A percentile compares a stretch with the other conserved stretches of the same genome.
phyloP scores from a whole-genome alignment of 2,329 filamentous ascomycete genomes.

The Colletotrichum chlorophyti region DNA sequence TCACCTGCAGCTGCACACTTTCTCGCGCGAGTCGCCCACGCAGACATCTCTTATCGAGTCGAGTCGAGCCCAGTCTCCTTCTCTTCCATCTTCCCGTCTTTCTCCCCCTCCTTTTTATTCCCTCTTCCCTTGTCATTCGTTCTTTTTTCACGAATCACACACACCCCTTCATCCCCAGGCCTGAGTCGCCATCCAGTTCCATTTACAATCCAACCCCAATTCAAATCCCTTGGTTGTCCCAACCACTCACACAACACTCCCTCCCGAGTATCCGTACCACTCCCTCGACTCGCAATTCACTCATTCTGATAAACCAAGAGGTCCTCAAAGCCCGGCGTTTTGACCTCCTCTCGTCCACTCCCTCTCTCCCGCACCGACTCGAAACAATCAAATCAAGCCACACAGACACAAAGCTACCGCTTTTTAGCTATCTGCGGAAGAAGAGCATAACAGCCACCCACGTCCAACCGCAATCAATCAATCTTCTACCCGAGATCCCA shows the following conservation, averaged over 20 bases:
- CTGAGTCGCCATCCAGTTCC: background rate
- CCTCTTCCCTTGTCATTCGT: background rate
- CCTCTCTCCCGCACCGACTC: conserved; percentile 16
- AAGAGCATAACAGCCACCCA: background rate
- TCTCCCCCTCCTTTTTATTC: too few relatives aligned
- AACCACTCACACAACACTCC: background rate
- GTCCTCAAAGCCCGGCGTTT: conserved; percentile 23
- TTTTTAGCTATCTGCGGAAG: too few relatives aligned
- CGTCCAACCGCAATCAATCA: background rate
- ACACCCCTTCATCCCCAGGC: background rate
- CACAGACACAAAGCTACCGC: conserved; percentile 2
- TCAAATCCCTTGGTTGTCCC: background rate
- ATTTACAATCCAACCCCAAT: background rate
- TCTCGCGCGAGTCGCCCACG: conserved; percentile 3
- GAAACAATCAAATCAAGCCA: too few relatives aligned
- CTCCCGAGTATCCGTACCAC: background rate
- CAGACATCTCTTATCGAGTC: too few relatives aligned
- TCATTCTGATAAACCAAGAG: conserved; percentile 9
- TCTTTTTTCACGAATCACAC: background rate
- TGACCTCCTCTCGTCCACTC: conserved; percentile 16
- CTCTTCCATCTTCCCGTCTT: background rate
- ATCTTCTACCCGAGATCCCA: background rate
- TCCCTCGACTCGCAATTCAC: background rate
- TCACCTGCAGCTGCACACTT: background rate
- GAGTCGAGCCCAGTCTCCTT: background rate